Evolutionary conservation across 2,329 filamentous ascomycete species (phyloP).

Genomic region (Apiospora marii): DNA sequence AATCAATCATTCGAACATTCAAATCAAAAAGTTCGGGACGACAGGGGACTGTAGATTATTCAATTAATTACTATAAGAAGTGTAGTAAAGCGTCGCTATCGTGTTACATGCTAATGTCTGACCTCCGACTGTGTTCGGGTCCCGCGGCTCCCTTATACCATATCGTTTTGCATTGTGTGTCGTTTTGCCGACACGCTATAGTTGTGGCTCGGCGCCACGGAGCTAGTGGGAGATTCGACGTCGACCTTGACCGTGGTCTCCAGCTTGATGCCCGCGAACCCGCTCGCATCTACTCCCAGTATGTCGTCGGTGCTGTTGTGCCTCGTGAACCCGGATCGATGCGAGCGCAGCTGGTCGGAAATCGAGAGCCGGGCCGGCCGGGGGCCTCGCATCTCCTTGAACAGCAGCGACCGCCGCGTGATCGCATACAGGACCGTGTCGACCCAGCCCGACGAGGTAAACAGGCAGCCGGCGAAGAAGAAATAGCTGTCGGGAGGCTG

Average conservation of each 20-base stretch:
- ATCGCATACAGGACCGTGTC: slow-evolving; percentile 51
- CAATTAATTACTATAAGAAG: background rate
- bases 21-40: background rate
- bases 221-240: slow-evolving; percentile 28
- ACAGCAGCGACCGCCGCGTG: slow-evolving; percentile 47
- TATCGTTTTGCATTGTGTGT: background rate
- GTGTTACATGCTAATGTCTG: background rate
- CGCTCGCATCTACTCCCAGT: slow-evolving; percentile 30
- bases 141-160: background rate
- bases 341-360: background rate
- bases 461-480: slow-evolving; percentile 37
- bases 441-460: slow-evolving; percentile 52
- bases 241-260: slow-evolving; percentile 38
- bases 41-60: background rate
- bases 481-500: slow-evolving; percentile 47
- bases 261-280: slow-evolving; percentile 35
- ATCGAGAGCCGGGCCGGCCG: slow-evolving; percentile 24
- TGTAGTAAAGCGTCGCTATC: background rate
- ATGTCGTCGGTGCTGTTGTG: slow-evolving; percentile 37
- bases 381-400: slow-evolving; percentile 34
- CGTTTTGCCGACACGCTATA: slow-evolving; percentile 5
- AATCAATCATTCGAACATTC: background rate
- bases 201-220: background rate
- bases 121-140: background rate
- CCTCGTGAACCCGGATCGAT: slow-evolving; percentile 26